phyloP scores from a whole-genome alignment of 1,284 basidiomycete genomes.

The Cryptococcus sp. region DNA sequence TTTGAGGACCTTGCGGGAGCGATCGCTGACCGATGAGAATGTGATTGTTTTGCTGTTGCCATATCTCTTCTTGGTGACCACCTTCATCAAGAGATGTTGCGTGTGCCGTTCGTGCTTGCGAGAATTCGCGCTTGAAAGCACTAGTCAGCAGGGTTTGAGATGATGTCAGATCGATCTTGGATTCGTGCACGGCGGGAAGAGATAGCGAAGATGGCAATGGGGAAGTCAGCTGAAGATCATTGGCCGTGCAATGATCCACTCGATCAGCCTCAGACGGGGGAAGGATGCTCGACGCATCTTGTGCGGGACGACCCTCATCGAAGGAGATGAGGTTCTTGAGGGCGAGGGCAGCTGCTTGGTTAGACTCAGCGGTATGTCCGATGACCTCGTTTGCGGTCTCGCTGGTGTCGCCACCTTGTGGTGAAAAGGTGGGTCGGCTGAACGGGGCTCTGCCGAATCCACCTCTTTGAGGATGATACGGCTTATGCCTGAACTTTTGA shows the following conservation, averaged over 20 bases:
- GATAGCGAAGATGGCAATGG: not conserved
- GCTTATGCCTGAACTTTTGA: no score
- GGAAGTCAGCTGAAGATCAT: not conserved
- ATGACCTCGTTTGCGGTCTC: slow-evolving; percentile 5
- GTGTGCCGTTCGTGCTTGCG: not conserved
- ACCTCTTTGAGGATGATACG: not conserved
- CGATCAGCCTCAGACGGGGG: not conserved
- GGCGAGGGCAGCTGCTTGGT: slow-evolving; percentile 7
- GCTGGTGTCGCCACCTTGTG: no score
- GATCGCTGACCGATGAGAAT: slow-evolving; percentile 1
- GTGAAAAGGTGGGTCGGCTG: no score
- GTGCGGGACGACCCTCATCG: not conserved
- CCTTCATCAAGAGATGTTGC: not conserved
- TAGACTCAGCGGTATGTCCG: slow-evolving; percentile 6
- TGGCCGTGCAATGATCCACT: not conserved
- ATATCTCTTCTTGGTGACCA: not conserved
- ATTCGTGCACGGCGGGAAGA: not conserved
- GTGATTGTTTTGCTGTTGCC: slow-evolving; percentile 4
- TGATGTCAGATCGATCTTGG: not conserved
- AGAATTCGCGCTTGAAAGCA: slow-evolving; percentile 13
- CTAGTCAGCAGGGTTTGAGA: not conserved
- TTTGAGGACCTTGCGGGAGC: not conserved
- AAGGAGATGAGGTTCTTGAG: slow-evolving; percentile 8
- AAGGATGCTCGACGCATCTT: not conserved
- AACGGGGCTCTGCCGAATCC: not conserved